phyloP scores from a whole-genome alignment of 2,329 filamentous ascomycete genomes.

The Xylaria arbuscula region DNA sequence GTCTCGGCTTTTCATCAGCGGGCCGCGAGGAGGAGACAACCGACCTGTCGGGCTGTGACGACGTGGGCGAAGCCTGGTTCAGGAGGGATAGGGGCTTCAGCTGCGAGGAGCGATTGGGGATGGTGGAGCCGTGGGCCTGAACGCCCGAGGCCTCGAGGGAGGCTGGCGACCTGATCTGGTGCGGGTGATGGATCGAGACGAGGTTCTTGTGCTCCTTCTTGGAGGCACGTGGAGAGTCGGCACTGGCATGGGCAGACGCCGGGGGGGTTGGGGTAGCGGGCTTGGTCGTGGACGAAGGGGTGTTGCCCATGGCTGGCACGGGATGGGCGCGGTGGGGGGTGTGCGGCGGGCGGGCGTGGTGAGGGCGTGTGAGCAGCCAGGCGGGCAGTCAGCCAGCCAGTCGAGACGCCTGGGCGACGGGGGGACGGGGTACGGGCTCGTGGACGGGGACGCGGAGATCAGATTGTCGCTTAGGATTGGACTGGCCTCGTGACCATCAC shows the following conservation, averaged over 20 bases:
- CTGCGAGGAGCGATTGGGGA: slow-evolving; percentile 60
- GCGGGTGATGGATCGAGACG: slow-evolving; percentile 65
- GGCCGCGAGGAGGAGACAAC: slow-evolving; percentile 45
- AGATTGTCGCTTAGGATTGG: slow-evolving; percentile 2
- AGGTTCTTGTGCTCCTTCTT: slow-evolving; percentile 63
- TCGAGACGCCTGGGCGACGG: slow-evolving; percentile 10
- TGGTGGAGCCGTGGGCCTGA: slow-evolving; percentile 68
- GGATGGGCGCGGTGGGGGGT: slow-evolving; percentile 26
- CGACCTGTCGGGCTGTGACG: slow-evolving; percentile 49
- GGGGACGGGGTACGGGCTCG: background rate
- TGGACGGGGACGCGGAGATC: slow-evolving; percentile 3
- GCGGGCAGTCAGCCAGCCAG: background rate
- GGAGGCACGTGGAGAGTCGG: slow-evolving; percentile 51
- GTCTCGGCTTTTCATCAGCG: slow-evolving; percentile 48
- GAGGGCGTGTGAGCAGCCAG: slow-evolving; percentile 33
- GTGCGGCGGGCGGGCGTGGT: slow-evolving; percentile 30
- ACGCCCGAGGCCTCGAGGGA: slow-evolving; percentile 72
- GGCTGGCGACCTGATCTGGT: slow-evolving; percentile 61
- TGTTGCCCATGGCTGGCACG: slow-evolving; percentile 57
- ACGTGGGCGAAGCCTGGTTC: slow-evolving; percentile 58
- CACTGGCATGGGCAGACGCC: slow-evolving; percentile 39
- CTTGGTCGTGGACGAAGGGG: slow-evolving; percentile 51
- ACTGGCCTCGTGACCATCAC: slow-evolving; percentile 34
- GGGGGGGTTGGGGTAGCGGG: slow-evolving; percentile 51
- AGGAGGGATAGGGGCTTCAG: slow-evolving; percentile 62